A percentile compares a stretch with the other conserved stretches of the same genome.
These are phyloP conservation scores for Trichomonas tenax DNA, from an alignment of 208 protist genomes.

Conservation along the genomic window DNA sequence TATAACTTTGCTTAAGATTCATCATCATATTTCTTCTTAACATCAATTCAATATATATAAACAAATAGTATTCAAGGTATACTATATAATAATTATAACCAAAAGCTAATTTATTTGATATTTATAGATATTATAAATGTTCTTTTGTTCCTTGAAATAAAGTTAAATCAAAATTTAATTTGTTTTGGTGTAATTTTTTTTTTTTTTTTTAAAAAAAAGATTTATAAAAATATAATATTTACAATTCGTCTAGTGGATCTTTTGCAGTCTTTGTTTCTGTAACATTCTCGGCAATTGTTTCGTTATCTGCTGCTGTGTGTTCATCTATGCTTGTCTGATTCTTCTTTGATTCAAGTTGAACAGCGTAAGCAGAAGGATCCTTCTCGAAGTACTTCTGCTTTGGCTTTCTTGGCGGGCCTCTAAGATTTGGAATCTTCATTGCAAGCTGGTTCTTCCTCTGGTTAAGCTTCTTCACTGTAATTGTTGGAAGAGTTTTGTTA, in stretches of 20 bases:
- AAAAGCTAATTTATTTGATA: too few relatives aligned
- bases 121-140: too few relatives aligned
- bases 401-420: background rate
- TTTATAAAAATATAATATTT: too few relatives aligned
- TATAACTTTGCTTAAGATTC: too few relatives aligned
- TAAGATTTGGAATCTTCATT: background rate
- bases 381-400: background rate
- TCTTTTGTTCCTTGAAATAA: too few relatives aligned
- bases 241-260: background rate
- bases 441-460: background rate
- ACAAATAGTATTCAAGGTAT: too few relatives aligned
- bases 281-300: background rate
- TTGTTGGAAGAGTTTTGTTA: background rate
- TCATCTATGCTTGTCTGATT: background rate
- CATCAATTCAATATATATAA: too few relatives aligned
- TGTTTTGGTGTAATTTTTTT: too few relatives aligned
- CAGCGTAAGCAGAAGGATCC: background rate
- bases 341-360: background rate
- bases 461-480: background rate
- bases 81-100: too few relatives aligned
- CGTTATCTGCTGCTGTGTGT: background rate
- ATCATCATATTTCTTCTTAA: too few relatives aligned
- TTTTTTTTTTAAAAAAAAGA: too few relatives aligned
- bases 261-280: background rate
- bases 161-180: too few relatives aligned